Base-by-base conservation (phyloP, 176 grass and related monocot genomes). In the Eragrostis nindensis region DNA sequence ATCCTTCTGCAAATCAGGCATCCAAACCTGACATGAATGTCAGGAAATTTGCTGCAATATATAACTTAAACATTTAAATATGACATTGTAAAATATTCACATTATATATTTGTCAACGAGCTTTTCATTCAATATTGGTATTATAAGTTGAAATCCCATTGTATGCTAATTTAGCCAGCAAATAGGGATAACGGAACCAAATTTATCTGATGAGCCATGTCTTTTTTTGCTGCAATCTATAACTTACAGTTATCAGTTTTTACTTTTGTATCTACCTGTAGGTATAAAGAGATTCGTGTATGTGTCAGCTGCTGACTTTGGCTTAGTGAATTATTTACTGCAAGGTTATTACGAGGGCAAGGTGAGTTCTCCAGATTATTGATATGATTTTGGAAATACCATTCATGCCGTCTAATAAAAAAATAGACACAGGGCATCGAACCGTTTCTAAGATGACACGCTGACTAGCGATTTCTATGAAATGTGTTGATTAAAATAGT, bases 231-330 rank as follows among this genome's bases (percentile, higher is more conserved):
- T 68, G 24, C n/a, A 22, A 24, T 1, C 22, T 27, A 27, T 61
- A 27, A 61, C 1, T 61, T 61, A 27, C 57, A 5, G 22, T 14
- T 18, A 32, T 43, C 8, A 50, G 73, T 74, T 83, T 74, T 83
- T 66, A 61, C 30, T 29, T 71, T 8, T 59, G 27, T 79, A 41
- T 68, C 41, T 68, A 79, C 52, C 13, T 86, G 78, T 89, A 98
- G 92, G 95, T 73, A 78, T 94, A 68, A 98, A 94, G 80, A 92
- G 95, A 87, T 98, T 94, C 83, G 92, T 94, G 18, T 94, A 98
- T 66, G 87, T 98, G 63, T 98, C 95, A 62, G 95, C 92, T 71
- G 87, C 90, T n/a, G 92, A 98, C 87, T 94, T 98, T 78, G 92
- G 95, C 70, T 61, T 89, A 10, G 87, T 83, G 68, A 94, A 94